These are phyloP conservation scores for Chaetomidium leptoderma DNA, from an alignment of 495 filamentous ascomycete genomes.

Conservation along the genomic window DNA sequence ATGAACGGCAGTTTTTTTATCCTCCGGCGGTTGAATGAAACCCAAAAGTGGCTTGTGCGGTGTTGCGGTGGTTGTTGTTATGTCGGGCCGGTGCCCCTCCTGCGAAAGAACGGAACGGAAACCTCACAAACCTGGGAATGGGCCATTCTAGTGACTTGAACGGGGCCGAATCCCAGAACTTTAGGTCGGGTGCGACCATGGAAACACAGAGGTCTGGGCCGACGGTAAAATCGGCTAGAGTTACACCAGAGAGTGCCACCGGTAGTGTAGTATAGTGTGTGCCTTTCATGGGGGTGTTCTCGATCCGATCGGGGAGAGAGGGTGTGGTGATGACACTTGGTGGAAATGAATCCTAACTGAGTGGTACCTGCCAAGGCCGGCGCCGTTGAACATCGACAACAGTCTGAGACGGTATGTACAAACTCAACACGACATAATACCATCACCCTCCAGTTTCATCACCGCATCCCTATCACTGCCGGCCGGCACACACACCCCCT, in stretches of 20 bases:
- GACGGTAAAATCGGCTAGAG: slow-evolving; percentile 1
- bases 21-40: not conserved
- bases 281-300: not conserved
- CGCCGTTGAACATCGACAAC: slow-evolving; percentile 1
- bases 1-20: not conserved
- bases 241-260: not conserved
- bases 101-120: not conserved
- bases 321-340: not conserved
- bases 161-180: not conserved
- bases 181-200: not conserved
- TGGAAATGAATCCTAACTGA: not conserved
- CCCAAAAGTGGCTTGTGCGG: not conserved
- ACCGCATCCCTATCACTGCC: too few species aligned
- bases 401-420: too few species aligned
- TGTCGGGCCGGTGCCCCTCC: slow-evolving; percentile 10
- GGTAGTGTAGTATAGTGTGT: not conserved
- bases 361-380: not conserved
- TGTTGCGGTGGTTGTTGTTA: not conserved
- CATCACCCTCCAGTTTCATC: not conserved
- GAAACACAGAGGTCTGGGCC: slow-evolving; percentile 1
- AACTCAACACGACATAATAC: not conserved
- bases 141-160: not conserved
- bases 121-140: not conserved
- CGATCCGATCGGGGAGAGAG: slow-evolving; percentile 2
- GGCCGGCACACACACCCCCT: too few species aligned